Conservation (phyloP, 257 asterid species). For the Nicotiana paniculata region DNA sequence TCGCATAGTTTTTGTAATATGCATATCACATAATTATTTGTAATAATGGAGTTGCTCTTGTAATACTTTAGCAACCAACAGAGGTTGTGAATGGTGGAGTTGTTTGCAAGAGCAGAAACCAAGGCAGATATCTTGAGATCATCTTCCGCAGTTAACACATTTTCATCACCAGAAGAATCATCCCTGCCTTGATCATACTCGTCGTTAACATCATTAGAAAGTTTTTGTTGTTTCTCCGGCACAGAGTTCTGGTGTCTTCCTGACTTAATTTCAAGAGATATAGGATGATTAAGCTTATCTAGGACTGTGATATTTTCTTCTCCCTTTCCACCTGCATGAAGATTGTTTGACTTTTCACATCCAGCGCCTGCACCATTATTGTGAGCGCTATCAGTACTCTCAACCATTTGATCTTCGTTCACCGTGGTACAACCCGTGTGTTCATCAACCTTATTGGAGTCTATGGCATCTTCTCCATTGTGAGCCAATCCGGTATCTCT, state of each 20-base stretch:
- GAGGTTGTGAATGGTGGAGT: constrained; percentile 54
- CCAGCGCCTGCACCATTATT: constrained; percentile 5
- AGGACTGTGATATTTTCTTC: neutral
- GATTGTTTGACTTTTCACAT: neutral
- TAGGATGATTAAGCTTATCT: constrained; percentile 25
- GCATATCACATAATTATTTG: constrained; percentile 66
- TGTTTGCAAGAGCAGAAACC: constrained; percentile 73
- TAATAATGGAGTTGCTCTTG: constrained; percentile 63
- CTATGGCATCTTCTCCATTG: constrained; percentile 24
- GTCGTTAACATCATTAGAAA: constrained; percentile 22
- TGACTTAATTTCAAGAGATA: constrained; percentile 12
- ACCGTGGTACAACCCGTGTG: constrained; percentile 16
- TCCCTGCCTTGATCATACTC: constrained; percentile 43
- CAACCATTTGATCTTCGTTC: constrained; percentile 10
- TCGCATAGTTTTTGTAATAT: constrained; percentile 71
- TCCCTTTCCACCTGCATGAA: neutral
- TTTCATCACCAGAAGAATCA: constrained; percentile 70
- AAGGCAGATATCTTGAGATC: constrained; percentile 68
- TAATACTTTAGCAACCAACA: constrained; percentile 91
- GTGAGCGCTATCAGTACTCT: constrained; percentile 5
- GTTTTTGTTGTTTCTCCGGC: constrained; percentile 32
- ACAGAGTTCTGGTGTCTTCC: constrained; percentile 27
- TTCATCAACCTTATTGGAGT: constrained; percentile 30
- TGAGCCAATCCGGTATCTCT: constrained; percentile 11
- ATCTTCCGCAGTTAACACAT: constrained; percentile 51